Evolutionary conservation across 805 yeast genomes (phyloP).

Genomic region (Priceomyces melissophilus): DNA sequence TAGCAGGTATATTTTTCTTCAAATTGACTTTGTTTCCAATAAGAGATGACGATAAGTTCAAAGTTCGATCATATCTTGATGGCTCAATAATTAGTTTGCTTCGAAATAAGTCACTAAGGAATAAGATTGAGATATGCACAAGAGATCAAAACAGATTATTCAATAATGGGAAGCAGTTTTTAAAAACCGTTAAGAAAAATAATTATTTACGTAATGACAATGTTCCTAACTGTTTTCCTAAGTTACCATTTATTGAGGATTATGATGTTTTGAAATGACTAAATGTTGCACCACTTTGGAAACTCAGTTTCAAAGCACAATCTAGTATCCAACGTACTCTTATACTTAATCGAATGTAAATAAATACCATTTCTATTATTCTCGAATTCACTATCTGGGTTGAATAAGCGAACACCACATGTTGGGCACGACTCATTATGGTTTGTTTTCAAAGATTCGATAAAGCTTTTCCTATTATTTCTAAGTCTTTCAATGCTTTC

Average conservation of each 20-base stretch:
- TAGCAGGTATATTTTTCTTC: constrained; percentile 25
- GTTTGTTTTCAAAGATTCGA: constrained; percentile 26
- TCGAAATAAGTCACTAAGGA: constrained; percentile 3
- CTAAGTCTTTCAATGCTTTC: constrained; percentile 17
- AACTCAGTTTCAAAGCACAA: constrained; percentile 39
- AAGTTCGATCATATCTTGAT: constrained; percentile 9
- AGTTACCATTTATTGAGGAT: constrained; percentile 20
- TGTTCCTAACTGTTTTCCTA: constrained; percentile 17
- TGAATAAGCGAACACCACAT: constrained; percentile 32
- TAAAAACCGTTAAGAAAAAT: constrained; percentile 4
- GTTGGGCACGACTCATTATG: constrained; percentile 22
- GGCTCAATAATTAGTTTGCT: constrained; percentile 9
- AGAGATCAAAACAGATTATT: constrained; percentile 4
- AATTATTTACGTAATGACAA: constrained; percentile 13
- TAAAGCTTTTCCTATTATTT: constrained; percentile 19
- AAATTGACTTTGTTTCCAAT: constrained; percentile 17
- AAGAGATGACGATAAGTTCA: constrained; percentile 13
- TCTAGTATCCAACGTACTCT: constrained; percentile 15
- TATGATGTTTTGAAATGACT: constrained; percentile 1
- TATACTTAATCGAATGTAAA: constrained; percentile 47
- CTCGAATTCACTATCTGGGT: constrained; percentile 18
- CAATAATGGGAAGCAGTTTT: constrained; percentile 2
- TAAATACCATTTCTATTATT: constrained; percentile 32
- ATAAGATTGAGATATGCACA: not conserved
- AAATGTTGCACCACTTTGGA: constrained; percentile 48